These are phyloP conservation scores for Naganishia vishniacii DNA, from an alignment of 768 basidiomycete genomes.

Conservation along the genomic window DNA sequence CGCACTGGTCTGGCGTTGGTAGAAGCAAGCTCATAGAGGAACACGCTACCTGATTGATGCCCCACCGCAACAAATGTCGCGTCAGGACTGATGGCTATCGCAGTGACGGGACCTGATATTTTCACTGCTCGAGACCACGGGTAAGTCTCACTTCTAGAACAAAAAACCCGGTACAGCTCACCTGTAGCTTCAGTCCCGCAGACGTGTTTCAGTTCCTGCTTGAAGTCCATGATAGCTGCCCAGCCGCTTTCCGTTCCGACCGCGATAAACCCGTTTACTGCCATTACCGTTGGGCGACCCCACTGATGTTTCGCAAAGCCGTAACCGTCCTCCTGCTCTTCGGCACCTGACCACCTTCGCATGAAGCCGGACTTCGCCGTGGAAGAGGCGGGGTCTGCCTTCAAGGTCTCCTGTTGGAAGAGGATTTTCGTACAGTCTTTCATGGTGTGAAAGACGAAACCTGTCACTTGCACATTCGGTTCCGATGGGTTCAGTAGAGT, in stretches of 20 bases:
- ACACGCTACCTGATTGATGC: conserved; percentile 74
- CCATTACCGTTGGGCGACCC: conserved; percentile 65
- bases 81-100: conserved; percentile 83
- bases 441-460: conserved; percentile 17
- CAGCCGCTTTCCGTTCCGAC: conserved; percentile 76
- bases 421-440: conserved; percentile 9
- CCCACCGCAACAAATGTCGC: conserved; percentile 88
- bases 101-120: conserved; percentile 70
- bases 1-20: conserved; percentile 62
- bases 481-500: neutral
- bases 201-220: conserved; percentile 71
- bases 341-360: neutral
- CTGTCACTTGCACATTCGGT: conserved; percentile 3
- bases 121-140: conserved; percentile 52
- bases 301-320: neutral
- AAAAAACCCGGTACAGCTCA: conserved; percentile 44
- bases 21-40: conserved; percentile 73
- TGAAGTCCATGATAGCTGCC: conserved; percentile 80
- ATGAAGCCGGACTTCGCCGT: conserved; percentile 7
- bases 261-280: conserved; percentile 81
- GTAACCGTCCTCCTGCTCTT: neutral
- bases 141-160: conserved; percentile 10
- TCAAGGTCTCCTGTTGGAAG: neutral
- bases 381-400: neutral
- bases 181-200: conserved; percentile 68